phyloP scores from a whole-genome alignment of 2,329 filamentous ascomycete species.

The Fusarium buxicola region DNA sequence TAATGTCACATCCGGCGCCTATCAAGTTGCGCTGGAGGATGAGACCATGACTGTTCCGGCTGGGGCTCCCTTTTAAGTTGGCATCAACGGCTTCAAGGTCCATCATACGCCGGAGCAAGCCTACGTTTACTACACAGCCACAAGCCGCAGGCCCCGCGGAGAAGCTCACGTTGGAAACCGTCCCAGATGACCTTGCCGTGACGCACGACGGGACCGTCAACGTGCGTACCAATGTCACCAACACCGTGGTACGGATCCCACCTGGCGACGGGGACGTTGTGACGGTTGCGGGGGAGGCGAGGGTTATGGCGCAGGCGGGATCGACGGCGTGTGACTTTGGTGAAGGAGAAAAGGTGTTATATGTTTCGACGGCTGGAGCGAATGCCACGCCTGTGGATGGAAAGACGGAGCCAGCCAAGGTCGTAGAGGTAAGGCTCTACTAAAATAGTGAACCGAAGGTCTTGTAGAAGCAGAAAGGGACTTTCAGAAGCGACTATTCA shows the following conservation, averaged over 20 bases:
- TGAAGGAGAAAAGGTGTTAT: conserved; percentile 20
- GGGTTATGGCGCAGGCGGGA: conserved; percentile 22
- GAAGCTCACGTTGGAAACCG: too few relatives aligned
- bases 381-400: conserved; percentile 30
- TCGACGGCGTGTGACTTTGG: conserved; percentile 30
- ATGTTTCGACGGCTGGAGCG: conserved; percentile 31
- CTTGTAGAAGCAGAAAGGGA: background rate
- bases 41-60: conserved; percentile 30
- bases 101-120: conserved; percentile 26
- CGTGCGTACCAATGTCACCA: conserved; percentile 34
- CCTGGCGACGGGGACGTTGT: conserved; percentile 1
- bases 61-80: conserved; percentile 21
- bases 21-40: conserved; percentile 28
- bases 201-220: conserved; percentile 35
- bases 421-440: conserved; percentile 26
- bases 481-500: conserved; percentile 16
- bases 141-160: too few relatives aligned
- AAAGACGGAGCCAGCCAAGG: conserved; percentile 38
- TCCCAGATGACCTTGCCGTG: conserved; percentile 35
- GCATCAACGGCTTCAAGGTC: conserved; percentile 39
- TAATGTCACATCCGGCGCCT: conserved; percentile 14
- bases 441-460: background rate
- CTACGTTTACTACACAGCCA: conserved; percentile 33
- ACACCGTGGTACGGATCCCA: conserved; percentile 29
- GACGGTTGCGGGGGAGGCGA: conserved; percentile 20